Evolutionary conservation across 495 filamentous ascomycete species (phyloP), one percentile per base, ranked within the genome.

Genomic region (Cercophora newfieldiana): DNA sequence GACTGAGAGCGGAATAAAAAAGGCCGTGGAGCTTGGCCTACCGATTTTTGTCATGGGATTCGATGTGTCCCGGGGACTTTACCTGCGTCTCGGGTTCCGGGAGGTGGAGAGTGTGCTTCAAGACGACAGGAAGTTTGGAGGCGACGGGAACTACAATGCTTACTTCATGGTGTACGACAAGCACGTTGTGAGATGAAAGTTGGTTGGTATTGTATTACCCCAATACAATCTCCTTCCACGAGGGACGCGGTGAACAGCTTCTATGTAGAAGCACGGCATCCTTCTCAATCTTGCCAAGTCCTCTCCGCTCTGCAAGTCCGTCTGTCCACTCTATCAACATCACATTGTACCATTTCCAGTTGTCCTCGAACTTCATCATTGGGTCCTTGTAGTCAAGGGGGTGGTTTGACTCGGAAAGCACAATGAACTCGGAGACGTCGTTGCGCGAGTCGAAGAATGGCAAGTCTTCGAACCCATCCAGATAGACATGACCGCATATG

Each of bases 171-270:
- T 55, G 19, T 55, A 55, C 21, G 51, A 55, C 10, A 44, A 14
- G 12, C 37, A 44, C 10, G 10, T 44, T 5, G 37, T 44, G 4
- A 5, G 30, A 33, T 12, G 30, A 33, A 33, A 33, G 12, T 33
- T n/a, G n/a, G n/a, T n/a, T n/a, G n/a, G n/a, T n/a, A n/a, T n/a
- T n/a, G n/a, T n/a, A n/a, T 24, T 47, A 67, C 6, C 30, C 65
- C 24, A 67, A 50, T 21, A 67, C 8, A 24, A 67, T 63, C 31
- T 68, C 61, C 33, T 68, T 66, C 68, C 68, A 71, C n/a, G 28
- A 16, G 8, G 66, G 68, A 0, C 68, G 66, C 18, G 61, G 66
- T 4, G 50, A 22, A 8, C 29, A 68, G 30, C 66, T 58, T 4
- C 59, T 12, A 1, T 8, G 7, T 5, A 70, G n/a, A n/a, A n/a